These are phyloP conservation scores for Immersiella caudata DNA, from an alignment of 495 filamentous ascomycete genomes.

Conservation along the genomic window DNA sequence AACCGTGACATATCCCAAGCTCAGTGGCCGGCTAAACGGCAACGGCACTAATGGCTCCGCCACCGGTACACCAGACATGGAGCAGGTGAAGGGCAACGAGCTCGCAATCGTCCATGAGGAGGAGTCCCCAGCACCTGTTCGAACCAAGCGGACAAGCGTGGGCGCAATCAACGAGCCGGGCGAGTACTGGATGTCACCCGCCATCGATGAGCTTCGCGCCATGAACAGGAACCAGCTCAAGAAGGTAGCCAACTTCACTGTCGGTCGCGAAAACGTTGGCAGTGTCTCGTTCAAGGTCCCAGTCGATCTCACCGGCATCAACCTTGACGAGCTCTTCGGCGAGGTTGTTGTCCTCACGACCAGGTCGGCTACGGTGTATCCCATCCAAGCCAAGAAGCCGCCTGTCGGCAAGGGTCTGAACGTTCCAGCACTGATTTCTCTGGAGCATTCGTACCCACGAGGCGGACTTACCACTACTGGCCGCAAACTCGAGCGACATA, in stretches of 20 bases:
- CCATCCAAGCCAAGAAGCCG: conserved; percentile 73
- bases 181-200: conserved; percentile 83
- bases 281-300: conserved; percentile 76
- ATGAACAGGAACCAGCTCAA: conserved; percentile 75
- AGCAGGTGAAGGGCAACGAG: conserved; percentile 73
- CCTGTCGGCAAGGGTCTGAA: conserved; percentile 84
- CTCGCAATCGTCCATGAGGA: conserved; percentile 80
- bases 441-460: conserved; percentile 91
- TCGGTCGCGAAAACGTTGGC: conserved; percentile 81
- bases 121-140: conserved; percentile 44
- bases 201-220: conserved; percentile 66
- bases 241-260: conserved; percentile 68
- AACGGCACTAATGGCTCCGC: conserved; percentile 57
- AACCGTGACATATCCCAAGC: conserved; percentile 69
- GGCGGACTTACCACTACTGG: conserved; percentile 41
- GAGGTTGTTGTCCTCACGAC: conserved; percentile 72
- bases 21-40: conserved; percentile 40
- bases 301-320: conserved; percentile 75
- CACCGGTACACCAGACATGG: conserved; percentile 63
- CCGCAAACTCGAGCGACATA: conserved; percentile 69
- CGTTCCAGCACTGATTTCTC: conserved; percentile 78
- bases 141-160: conserved; percentile 26
- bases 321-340: conserved; percentile 70
- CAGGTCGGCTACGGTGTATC: conserved; percentile 85
- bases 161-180: conserved; percentile 62